Conservation (phyloP, 2,329 filamentous ascomycete species). For the Thelonectria rubi region DNA sequence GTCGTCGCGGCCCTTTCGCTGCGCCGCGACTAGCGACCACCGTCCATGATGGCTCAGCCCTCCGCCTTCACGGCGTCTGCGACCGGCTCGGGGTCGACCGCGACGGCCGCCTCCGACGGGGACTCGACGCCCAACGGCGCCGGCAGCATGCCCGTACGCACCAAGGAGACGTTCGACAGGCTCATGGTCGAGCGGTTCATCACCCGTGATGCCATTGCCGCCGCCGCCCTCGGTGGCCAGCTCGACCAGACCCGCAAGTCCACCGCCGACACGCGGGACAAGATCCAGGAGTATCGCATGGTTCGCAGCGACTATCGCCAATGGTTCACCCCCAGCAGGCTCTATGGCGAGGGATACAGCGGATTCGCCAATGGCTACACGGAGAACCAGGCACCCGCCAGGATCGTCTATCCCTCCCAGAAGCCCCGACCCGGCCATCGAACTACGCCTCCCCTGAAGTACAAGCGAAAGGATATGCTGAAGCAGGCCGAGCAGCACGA, state of each 20-base stretch:
- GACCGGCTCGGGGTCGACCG: slow-evolving; percentile 46
- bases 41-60: slow-evolving; percentile 54
- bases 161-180: slow-evolving; percentile 64
- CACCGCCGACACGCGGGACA: slow-evolving; percentile 70
- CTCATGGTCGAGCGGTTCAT: slow-evolving; percentile 64
- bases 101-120: slow-evolving; percentile 45
- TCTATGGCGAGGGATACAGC: slow-evolving; percentile 80
- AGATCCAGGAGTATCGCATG: slow-evolving; percentile 74
- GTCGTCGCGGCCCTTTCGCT: slow-evolving; percentile 50
- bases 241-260: slow-evolving; percentile 64
- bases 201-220: slow-evolving; percentile 63
- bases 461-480: slow-evolving; percentile 81
- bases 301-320: slow-evolving; percentile 64
- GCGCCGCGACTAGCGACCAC: slow-evolving; percentile 43
- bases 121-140: slow-evolving; percentile 38
- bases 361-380: slow-evolving; percentile 91
- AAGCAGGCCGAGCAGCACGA: slow-evolving; percentile 91
- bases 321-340: slow-evolving; percentile 64
- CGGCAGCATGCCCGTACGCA: slow-evolving; percentile 55
- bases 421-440: slow-evolving; percentile 81
- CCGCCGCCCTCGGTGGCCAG: slow-evolving; percentile 60
- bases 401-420: slow-evolving; percentile 81
- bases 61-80: slow-evolving; percentile 48
- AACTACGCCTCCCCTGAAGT: slow-evolving; percentile 75
- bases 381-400: slow-evolving; percentile 71